phyloP scores from a whole-genome alignment of 2,329 filamentous ascomycete genomes.

The Fusarium globosum region DNA sequence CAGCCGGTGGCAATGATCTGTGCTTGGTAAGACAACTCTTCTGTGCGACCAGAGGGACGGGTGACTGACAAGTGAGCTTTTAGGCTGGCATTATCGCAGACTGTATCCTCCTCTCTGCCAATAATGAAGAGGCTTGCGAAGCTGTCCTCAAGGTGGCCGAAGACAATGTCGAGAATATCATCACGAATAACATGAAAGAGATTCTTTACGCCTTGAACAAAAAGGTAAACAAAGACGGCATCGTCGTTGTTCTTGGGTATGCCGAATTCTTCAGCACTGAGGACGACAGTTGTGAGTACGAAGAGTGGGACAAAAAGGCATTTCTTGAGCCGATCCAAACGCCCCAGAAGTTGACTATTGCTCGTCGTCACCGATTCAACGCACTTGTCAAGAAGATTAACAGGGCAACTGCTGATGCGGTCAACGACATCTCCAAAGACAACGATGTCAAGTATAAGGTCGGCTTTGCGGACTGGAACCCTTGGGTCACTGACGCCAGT shows the following conservation, averaged over 20 bases:
- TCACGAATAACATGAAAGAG: conserved; percentile 4
- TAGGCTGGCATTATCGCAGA: accelerated
- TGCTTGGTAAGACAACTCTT: conserved; percentile 9
- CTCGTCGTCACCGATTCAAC: neutral
- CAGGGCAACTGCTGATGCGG: neutral
- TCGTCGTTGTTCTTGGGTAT: neutral
- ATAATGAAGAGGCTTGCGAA: neutral
- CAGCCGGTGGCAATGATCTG: neutral
- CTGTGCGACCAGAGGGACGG: no score
- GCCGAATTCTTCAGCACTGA: neutral
- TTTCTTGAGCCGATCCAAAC: no score
- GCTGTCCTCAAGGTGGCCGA: neutral
- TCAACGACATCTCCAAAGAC: neutral
- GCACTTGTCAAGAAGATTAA: conserved; percentile 2
- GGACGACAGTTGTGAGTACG: neutral
- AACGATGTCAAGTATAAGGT: neutral
- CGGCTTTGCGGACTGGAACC: conserved; percentile 9
- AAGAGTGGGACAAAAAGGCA: neutral
- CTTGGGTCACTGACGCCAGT: neutral
- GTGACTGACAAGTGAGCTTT: no score
- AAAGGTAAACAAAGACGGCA: neutral
- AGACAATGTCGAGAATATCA: neutral
- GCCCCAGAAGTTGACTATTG: neutral
- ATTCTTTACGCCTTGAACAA: neutral
- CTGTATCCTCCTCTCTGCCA: neutral